These are phyloP conservation scores for Ailanthus altissimus DNA, from an alignment of 345 rosid genomes.

Conservation along the genomic window DNA sequence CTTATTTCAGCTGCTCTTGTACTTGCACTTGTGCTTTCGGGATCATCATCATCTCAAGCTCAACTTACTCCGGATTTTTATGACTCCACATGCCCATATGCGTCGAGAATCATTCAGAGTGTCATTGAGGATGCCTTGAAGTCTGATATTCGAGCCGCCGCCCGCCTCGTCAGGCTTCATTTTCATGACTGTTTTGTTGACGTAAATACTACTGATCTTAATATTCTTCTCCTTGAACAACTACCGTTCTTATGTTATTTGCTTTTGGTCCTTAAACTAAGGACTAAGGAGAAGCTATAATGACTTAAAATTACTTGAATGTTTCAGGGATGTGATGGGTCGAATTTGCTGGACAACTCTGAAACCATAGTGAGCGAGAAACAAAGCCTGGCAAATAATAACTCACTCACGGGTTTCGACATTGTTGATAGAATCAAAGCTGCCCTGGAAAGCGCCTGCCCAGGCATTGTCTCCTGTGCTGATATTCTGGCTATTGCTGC, in stretches of 20 bases:
- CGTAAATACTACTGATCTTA: background rate
- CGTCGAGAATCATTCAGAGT: conserved; percentile 10
- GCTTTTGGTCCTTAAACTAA: too few species aligned
- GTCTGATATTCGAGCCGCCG: conserved; percentile 39
- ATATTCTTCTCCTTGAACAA: background rate
- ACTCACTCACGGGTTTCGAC: conserved; percentile 53
- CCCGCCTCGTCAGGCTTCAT: conserved; percentile 49
- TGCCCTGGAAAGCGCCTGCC: conserved; percentile 45
- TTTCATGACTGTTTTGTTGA: conserved; percentile 53
- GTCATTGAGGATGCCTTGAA: conserved; percentile 18
- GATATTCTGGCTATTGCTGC: conserved; percentile 41
- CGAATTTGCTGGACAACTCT: conserved; percentile 48
- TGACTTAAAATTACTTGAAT: too few species aligned
- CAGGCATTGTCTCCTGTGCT: conserved; percentile 54
- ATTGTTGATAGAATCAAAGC: conserved; percentile 56
- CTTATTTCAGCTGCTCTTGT: background rate
- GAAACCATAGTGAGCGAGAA: conserved; percentile 47
- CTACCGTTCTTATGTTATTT: too few species aligned
- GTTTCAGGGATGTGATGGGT: conserved; percentile 64
- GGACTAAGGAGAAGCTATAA: too few species aligned
- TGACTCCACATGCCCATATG: conserved; percentile 34
- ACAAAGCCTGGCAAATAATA: conserved; percentile 47
- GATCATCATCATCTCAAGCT: conserved; percentile 7
- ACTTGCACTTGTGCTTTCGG: conserved; percentile 15
- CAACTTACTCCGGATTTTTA: conserved; percentile 41